These are phyloP conservation scores for Aureobasidium musti DNA, from an alignment of 2,329 filamentous ascomycete species.

Conservation along the genomic window DNA sequence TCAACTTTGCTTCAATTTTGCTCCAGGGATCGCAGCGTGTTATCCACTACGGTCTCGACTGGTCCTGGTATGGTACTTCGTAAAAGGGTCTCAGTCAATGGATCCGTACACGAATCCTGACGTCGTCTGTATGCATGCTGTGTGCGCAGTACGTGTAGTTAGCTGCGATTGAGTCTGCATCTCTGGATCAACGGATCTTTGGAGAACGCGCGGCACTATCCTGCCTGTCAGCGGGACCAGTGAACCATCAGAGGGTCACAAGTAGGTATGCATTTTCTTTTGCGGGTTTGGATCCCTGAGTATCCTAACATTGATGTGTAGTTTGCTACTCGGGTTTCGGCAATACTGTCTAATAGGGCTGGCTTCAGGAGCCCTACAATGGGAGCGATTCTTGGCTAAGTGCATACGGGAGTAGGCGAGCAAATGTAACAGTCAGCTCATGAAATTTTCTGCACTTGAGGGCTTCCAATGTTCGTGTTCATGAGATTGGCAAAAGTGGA, in stretches of 20 bases:
- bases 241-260: neutral
- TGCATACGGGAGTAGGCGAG: neutral
- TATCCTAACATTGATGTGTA: neutral
- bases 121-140: too few species aligned
- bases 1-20: too few species aligned
- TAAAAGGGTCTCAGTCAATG: neutral
- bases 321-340: neutral
- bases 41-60: too few species aligned
- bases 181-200: too few species aligned
- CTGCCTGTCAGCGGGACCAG: neutral
- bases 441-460: neutral
- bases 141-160: too few species aligned
- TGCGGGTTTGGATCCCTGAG: neutral
- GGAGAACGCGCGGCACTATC: neutral
- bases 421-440: conserved; percentile 18
- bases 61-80: too few species aligned
- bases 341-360: neutral
- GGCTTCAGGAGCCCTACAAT: neutral
- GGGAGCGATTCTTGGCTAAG: neutral
- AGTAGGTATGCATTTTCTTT: too few species aligned
- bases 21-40: too few species aligned
- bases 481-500: neutral
- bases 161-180: neutral
- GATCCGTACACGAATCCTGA: too few species aligned
- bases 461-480: neutral